Evolutionary conservation across 371 early-diverging fungal species (phyloP).

Genomic region (Blakeslea trispora): DNA sequence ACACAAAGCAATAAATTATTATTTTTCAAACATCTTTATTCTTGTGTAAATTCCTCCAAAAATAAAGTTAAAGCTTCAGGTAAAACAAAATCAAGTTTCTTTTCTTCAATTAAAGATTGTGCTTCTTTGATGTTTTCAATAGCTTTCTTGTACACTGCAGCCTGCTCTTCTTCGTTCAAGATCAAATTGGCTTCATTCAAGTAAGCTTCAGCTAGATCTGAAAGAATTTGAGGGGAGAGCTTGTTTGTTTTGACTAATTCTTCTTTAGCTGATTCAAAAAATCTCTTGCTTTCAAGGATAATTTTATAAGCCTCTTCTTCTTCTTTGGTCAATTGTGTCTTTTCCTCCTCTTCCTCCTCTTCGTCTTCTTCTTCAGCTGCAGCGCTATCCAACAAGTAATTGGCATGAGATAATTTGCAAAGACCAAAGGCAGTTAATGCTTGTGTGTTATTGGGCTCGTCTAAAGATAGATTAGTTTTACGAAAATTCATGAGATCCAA

Average conservation of each 20-base stretch:
- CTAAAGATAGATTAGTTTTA: constrained; percentile 13
- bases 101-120: constrained; percentile 27
- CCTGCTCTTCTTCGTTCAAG: constrained; percentile 40
- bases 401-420: constrained; percentile 38
- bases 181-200: constrained; percentile 47
- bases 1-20: constrained; percentile 26
- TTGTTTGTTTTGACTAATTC: constrained; percentile 21
- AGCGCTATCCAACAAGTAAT: constrained; percentile 41
- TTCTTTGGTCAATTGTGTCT: constrained; percentile 27
- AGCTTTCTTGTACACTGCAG: constrained; percentile 34
- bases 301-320: constrained; percentile 41
- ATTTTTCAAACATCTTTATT: constrained; percentile 3
- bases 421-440: constrained; percentile 40
- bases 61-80: constrained; percentile 49
- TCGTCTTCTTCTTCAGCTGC: constrained; percentile 33
- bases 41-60: constrained; percentile 40
- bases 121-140: constrained; percentile 35
- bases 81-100: constrained; percentile 30
- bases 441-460: constrained; percentile 33
- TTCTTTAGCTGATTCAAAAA: constrained; percentile 33
- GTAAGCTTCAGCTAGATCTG: constrained; percentile 45
- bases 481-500: not conserved
- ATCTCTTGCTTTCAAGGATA: constrained; percentile 37
- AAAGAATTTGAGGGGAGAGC: constrained; percentile 29
- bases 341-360: constrained; percentile 26